Evolutionary conservation across 225 moss, liverwort and hornwort species (phyloP).

Genomic region (Polytrichum commune): DNA sequence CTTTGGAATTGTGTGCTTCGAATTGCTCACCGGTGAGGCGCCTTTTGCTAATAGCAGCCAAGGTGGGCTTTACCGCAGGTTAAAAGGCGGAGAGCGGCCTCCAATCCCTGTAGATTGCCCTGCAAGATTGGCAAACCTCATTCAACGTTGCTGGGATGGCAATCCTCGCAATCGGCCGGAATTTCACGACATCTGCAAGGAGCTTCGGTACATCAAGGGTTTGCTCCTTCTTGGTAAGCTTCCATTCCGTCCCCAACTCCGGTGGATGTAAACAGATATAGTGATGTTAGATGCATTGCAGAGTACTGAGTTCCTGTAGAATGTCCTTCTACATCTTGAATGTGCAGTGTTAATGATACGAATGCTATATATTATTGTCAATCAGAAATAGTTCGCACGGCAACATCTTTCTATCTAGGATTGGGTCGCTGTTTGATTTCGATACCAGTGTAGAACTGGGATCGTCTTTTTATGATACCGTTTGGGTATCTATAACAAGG

Average conservation of each 20-base stretch:
- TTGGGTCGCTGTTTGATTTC: no score
- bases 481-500: no score
- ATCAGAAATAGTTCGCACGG: no score
- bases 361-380: no score
- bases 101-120: constrained; percentile 1
- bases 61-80: background rate
- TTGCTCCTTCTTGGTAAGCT: constrained; percentile 25
- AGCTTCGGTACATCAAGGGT: constrained; percentile 28
- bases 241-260: background rate
- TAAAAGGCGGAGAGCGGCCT: constrained; percentile 14
- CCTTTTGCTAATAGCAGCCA: background rate
- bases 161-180: constrained; percentile 17
- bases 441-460: no score
- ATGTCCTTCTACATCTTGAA: no score
- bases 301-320: no score
- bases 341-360: no score
- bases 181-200: constrained; percentile 20
- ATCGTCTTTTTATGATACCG: no score
- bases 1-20: constrained; percentile 22
- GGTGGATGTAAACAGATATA: no score
- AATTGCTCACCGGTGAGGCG: constrained; percentile 12
- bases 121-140: background rate
- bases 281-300: no score
- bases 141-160: constrained; percentile 27
- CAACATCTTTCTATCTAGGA: no score